phyloP scores from a whole-genome alignment of 202 grass and related monocot genomes.

The Sporobolus alterniflorus region DNA sequence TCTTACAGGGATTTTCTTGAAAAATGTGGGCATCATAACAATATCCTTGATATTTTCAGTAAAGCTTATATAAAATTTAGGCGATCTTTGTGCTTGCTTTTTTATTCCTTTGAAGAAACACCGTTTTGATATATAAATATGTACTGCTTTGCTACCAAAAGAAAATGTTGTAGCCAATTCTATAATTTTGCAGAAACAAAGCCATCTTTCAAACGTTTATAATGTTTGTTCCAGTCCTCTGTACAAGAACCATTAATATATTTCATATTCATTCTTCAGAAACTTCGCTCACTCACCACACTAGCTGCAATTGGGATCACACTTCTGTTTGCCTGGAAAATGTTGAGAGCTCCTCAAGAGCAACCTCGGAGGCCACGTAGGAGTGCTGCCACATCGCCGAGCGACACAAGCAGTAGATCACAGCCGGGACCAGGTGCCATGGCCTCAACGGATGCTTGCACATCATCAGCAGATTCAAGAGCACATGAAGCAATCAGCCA shows the following conservation, averaged over 20 bases:
- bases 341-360: conserved; percentile 80
- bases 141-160: not conserved
- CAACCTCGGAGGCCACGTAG: conserved; percentile 81
- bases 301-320: conserved; percentile 89
- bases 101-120: not conserved
- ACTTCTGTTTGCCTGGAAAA: conserved; percentile 84
- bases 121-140: not conserved
- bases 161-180: not conserved
- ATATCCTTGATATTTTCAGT: not conserved
- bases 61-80: not conserved
- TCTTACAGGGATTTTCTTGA: not conserved
- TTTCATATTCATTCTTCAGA: conserved; percentile 59
- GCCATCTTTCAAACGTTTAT: not conserved
- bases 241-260: conserved; percentile 24
- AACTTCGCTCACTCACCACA: conserved; percentile 87
- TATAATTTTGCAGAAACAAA: not conserved
- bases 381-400: conserved; percentile 53
- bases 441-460: conserved; percentile 65
- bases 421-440: conserved; percentile 52
- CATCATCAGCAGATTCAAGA: conserved; percentile 85
- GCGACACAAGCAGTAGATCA: conserved; percentile 59
- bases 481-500: conserved; percentile 87
- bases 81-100: not conserved
- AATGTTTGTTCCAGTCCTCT: conserved; percentile 1
- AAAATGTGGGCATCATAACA: not conserved